These are phyloP conservation scores for Acacia pycnantha DNA, from an alignment of 331 rosid species.

Conservation along the genomic window DNA sequence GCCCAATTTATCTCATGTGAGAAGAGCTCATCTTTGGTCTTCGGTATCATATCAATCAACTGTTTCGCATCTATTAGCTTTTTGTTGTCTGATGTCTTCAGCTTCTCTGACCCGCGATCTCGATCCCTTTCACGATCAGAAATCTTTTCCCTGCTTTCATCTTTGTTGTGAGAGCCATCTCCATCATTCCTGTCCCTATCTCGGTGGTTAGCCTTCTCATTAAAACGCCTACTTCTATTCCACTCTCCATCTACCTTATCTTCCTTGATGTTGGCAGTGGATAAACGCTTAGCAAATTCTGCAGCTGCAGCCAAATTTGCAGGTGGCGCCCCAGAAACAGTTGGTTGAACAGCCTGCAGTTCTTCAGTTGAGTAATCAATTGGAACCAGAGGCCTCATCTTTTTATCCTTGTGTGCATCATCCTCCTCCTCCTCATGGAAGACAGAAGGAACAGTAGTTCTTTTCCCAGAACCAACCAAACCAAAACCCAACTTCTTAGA, in stretches of 20 bases:
- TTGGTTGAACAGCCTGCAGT: slow-evolving; percentile 79
- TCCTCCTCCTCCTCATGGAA: slow-evolving; percentile 95
- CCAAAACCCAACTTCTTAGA: slow-evolving; percentile 94
- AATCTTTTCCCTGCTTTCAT: slow-evolving; percentile 62
- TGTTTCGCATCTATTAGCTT: slow-evolving; percentile 89
- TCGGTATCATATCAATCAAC: slow-evolving; percentile 97
- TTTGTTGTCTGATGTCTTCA: slow-evolving; percentile 68
- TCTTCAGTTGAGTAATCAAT: slow-evolving; percentile 98
- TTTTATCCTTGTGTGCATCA: slow-evolving; percentile 93
- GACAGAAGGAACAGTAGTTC: slow-evolving; percentile 90
- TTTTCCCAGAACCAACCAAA: slow-evolving; percentile 92
- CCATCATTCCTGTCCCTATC: slow-evolving; percentile 74
- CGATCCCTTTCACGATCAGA: slow-evolving; percentile 64
- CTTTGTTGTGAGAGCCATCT: slow-evolving; percentile 59
- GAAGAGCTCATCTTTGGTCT: slow-evolving; percentile 94
- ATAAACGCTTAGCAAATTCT: slow-evolving; percentile 91
- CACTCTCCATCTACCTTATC: slow-evolving; percentile 76
- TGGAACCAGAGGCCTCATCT: slow-evolving; percentile 97
- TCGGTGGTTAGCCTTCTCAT: slow-evolving; percentile 69
- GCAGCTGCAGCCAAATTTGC: slow-evolving; percentile 97
- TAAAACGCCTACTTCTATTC: slow-evolving; percentile 77
- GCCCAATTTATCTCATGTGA: slow-evolving; percentile 91
- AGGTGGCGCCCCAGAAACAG: slow-evolving; percentile 63
- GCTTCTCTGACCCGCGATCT: slow-evolving; percentile 61
- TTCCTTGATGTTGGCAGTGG: slow-evolving; percentile 72